Base-by-base conservation (phyloP, 2,329 filamentous ascomycete species). In the Hypoxylon sp. region DNA sequence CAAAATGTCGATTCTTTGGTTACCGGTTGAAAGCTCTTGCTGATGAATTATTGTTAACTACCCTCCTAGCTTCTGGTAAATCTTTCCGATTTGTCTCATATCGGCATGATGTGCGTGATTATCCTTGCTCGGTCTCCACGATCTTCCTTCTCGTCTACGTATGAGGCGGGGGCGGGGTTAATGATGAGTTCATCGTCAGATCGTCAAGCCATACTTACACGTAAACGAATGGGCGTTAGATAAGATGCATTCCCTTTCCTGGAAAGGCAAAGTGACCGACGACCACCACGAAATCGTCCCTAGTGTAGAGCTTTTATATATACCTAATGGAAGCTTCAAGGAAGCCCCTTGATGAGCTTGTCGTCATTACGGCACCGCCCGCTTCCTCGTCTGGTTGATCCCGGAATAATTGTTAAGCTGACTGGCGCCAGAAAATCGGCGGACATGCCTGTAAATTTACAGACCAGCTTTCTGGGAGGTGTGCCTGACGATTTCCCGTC, bases 61-160 rank as follows among this genome's bases (percentile, higher is more conserved):
- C 25, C 25, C 32, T 52, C 4, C 25, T 29, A 43, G 41, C 52
- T 57, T 50, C 57, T 57, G 45, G 66, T 65, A 62, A 66, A 72
- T 70, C 60, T 61, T 61, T 59, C 48, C 60, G 65, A 63, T 63
- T 65, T 68, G 64, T 70, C 63, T 68, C 62, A 67, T 71, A 60
- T 61, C 63, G 64, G 64, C 62, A 71, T 71, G 71, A 72, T 71
- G 65, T 72, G 67, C 70, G 68, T 67, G 65, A 50, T 67, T 63
- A 71, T 71, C 65, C 65, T 63, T 68, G 68, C 55, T 32, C 32
- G 16, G 56, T 71, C 59, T 63, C 68, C 67, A 65, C 67, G 67
- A 67, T 67, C 69, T 62, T 65, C 65, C 61, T 51, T 68, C 59
- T 64, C 51, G 48, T 58, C 43, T 57, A 56, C 45, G 53, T 62